Evolutionary conservation across 2,329 filamentous ascomycete genomes (phyloP), one percentile per base, ranked within the genome.

Genomic region (Drechslerella dactyloides): DNA sequence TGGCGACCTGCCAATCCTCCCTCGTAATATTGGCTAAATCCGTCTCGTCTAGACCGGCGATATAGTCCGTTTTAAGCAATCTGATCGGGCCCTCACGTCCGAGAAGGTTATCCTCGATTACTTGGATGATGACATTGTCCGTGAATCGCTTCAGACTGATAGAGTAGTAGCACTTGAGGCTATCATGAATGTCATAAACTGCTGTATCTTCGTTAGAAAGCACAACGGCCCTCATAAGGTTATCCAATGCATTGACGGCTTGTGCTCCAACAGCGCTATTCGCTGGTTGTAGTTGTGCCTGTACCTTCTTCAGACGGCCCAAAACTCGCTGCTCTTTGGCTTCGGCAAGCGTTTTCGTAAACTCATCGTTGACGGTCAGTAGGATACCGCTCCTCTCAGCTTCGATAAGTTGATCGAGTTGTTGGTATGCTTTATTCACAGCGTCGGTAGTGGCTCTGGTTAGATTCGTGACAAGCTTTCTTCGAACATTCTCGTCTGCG

Each of bases 121-220:
- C 85, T 73, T 89, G 87, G 70, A 83, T 82, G 75, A 82, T 86
- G 1, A 91, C 78, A 1, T 81, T 83, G 74, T 90, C 88, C 1
- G 88, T 82, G 65, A 90, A 89, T 0, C 86, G 83, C 75, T 85
- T 84, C 11, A 81, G 81, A 0, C 86, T 82, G 0, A 89, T 83
- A 24, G 85, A 82, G 79, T 90, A 90, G 77, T 87, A 90, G 1
- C 83, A 81, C 27, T 81, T 77, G 0, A 90, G 80, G 0, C 85
- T 83, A 68, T 89, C 84, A 62, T 88, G 85, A 2, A 90, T 83
- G 8, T 86, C 82, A 30, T 77, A 75, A 4, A 77, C 72, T 0
- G 76, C 72, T 8, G 79, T 21, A 40, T 76, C 69, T 30, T 75
- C 64, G 54, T 75, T 44, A 76, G 60, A 7, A 8, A 73, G 17